Base-by-base conservation (phyloP, 371 early-diverging fungal genomes). In the Syncephalastrum contaminatum region DNA sequence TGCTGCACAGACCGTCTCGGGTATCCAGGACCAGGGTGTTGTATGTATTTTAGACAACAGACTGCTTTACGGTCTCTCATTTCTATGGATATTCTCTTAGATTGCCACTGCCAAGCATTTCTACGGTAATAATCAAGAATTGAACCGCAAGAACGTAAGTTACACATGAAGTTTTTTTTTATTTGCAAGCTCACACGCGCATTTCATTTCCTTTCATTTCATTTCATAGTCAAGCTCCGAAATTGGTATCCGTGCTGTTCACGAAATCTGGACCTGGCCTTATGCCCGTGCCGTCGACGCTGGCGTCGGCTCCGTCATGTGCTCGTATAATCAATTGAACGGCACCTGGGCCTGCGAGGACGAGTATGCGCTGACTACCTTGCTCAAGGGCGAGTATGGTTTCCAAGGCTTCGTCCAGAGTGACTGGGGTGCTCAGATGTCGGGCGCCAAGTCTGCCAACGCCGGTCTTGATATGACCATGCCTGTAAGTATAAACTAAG, bases 31-130 rank as follows among this genome's bases (percentile, higher is more conserved):
- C 27, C 52, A 69, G 43, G 72, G 70, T 55, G 74, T 77, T n/a
- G 73, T 76, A 66, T 53, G 64, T 59, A 30, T 30, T 2, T 10
- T 30, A 6, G 7, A 54, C 43, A 20, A 10, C 10, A 30, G 2
- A 30, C 5, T 30, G 10, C 36, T 25, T 7, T 7, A 10, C 12
- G 36, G 5, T 30, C 10, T 30, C 36, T 30, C 36, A 16, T 3
- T 4, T 43, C 8, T 16, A 21, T 48, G 16, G 18, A 22, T 48
- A 30, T 54, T 16, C 12, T 19, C 36, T 7, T 43, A 70, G 71
- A 72, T 79, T 46, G 74, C 83, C 4, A 78, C 79, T 18, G 77
- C 72, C 36, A 85, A 85, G 59, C 85, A 85, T 47, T 69, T 63
- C n/a, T 61, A 74, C 43, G 80, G 65, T 3, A 81, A 82, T 50